Conservation (phyloP, 83 land plant genomes). For the Thuja plicata region DNA sequence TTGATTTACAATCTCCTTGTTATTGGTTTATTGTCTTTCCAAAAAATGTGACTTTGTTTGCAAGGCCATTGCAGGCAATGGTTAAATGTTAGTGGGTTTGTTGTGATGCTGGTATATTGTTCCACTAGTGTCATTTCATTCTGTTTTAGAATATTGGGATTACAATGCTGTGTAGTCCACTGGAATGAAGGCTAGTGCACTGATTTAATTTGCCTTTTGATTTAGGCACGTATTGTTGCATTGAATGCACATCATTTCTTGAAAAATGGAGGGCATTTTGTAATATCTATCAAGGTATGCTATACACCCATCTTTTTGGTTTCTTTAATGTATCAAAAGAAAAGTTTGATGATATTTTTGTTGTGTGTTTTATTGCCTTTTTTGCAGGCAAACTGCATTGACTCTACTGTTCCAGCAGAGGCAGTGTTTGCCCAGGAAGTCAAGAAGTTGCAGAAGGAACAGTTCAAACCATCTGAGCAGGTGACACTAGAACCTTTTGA, state of each 20-base stretch:
- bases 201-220: constrained; percentile 3
- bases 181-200: neutral
- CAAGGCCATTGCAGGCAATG: too few relatives aligned
- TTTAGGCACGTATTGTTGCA: constrained; percentile 93
- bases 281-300: constrained; percentile 86
- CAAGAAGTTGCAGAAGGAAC: constrained; percentile 62
- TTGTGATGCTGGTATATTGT: neutral
- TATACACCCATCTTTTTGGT: neutral
- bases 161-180: neutral
- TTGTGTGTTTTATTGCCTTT: neutral
- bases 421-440: constrained; percentile 75
- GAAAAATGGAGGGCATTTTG: constrained; percentile 92
- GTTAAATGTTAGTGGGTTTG: neutral
- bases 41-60: too few relatives aligned
- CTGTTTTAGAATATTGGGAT: neutral
- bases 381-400: constrained; percentile 78
- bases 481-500: constrained; percentile 88
- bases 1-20: too few relatives aligned
- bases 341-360: too few relatives aligned
- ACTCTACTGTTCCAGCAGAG: constrained; percentile 76
- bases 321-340: neutral
- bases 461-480: constrained; percentile 80
- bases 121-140: neutral
- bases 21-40: too few relatives aligned
- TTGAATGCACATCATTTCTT: constrained; percentile 85